Percentiles rank a stretch among this genome's conserved stretches.
These are phyloP conservation scores for Globisporangium yorkense DNA, from an alignment of 352 stramenopile species.

Conservation along the genomic window DNA sequence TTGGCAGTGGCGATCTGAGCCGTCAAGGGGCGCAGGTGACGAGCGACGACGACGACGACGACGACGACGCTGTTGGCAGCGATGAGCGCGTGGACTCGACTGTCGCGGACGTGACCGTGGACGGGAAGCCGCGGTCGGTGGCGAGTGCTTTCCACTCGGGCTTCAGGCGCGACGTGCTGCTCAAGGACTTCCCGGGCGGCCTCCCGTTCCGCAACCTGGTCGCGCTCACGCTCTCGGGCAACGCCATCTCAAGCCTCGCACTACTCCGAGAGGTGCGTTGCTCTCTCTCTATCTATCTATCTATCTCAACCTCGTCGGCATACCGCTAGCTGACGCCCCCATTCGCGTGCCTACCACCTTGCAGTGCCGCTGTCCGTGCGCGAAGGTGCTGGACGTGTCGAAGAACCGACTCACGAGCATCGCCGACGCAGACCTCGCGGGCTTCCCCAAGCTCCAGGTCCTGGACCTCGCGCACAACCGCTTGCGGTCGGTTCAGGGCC, in stretches of 20 bases:
- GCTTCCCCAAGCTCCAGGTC: constrained; percentile 61
- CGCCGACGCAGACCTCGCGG: constrained; percentile 32
- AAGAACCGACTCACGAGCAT: constrained; percentile 58
- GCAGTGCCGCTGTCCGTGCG: constrained; percentile 58
- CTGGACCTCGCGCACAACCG: constrained; percentile 58
- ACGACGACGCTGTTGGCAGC: background rate
- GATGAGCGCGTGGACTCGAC: constrained; percentile 34
- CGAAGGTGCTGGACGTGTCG: constrained; percentile 51
- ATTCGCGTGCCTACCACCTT: background rate
- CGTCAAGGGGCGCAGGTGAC: background rate
- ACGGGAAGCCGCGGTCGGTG: constrained; percentile 43
- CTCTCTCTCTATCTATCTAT: background rate
- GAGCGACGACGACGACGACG: constrained; percentile 25
- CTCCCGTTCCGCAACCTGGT: constrained; percentile 57
- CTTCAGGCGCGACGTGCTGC: constrained; percentile 33
- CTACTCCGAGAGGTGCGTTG: constrained; percentile 51
- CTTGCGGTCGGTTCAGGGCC: constrained; percentile 45
- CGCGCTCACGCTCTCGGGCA: constrained; percentile 53
- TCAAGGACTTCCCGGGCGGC: constrained; percentile 45
- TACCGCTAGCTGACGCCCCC: background rate
- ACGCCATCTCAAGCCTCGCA: constrained; percentile 37
- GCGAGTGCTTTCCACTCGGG: constrained; percentile 44
- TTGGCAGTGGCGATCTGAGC: background rate
- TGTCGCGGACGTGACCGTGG: constrained; percentile 46
- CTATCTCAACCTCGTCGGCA: background rate